Percentiles rank a stretch among this genome's conserved stretches.
Evolutionary conservation across 768 basidiomycete genomes (phyloP).

Genomic region (Boletus tomentosulus): DNA sequence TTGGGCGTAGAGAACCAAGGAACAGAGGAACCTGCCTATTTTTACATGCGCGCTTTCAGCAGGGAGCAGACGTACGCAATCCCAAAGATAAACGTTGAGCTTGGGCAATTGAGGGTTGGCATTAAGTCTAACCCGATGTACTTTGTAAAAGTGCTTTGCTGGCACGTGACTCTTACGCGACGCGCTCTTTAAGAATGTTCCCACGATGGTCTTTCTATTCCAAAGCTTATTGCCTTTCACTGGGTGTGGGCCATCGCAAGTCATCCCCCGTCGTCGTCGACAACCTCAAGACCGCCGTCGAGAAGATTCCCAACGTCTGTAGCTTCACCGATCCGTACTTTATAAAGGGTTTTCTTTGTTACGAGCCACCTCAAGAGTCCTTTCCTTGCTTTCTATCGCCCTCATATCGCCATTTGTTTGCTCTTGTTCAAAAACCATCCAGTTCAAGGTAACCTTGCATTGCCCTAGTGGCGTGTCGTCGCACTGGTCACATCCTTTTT

Average conservation of each 20-base stretch:
- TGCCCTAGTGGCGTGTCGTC: not conserved
- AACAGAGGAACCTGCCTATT: not conserved
- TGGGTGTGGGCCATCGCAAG: conserved; percentile 18
- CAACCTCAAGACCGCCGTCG: conserved; percentile 10
- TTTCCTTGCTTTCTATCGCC: conserved; percentile 23
- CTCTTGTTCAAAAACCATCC: conserved; percentile 12
- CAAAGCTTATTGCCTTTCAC: conserved; percentile 27
- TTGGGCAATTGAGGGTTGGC: too few species aligned
- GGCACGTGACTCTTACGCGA: conserved; percentile 37
- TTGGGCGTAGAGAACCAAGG: not conserved
- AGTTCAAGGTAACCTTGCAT: conserved; percentile 19
- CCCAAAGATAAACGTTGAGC: not conserved
- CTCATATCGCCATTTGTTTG: conserved; percentile 20
- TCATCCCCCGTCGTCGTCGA: conserved; percentile 10
- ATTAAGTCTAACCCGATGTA: too few species aligned
- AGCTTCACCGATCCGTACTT: conserved; percentile 14
- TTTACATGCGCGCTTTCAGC: not conserved
- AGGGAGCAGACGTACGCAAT: not conserved
- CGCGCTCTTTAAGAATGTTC: conserved; percentile 35
- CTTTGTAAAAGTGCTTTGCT: conserved; percentile 18
- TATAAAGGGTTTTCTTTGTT: conserved; percentile 8
- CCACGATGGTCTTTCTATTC: conserved; percentile 24
- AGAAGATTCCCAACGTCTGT: conserved; percentile 4
- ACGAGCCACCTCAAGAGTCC: conserved; percentile 20
- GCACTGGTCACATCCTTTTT: not conserved